Conservation (phyloP, 768 basidiomycete genomes). For the Lyophyllum decastes region DNA sequence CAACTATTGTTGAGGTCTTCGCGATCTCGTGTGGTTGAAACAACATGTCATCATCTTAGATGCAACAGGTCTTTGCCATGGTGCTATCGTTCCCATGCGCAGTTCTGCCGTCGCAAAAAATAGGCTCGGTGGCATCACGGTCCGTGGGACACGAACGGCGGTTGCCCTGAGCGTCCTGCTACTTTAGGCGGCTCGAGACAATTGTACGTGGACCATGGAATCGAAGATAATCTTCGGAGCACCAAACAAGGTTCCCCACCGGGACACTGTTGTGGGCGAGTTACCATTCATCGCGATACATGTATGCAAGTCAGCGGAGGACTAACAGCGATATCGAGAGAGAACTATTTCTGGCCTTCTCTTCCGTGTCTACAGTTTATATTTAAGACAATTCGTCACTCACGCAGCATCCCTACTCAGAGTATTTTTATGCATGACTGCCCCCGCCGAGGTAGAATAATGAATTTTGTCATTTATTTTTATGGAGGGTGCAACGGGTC, state of each 20-base stretch:
- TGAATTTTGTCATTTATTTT: background rate
- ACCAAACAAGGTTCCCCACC: background rate
- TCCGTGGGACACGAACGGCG: background rate
- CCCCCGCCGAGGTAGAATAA: background rate
- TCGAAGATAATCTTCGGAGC: background rate
- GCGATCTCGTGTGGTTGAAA: background rate
- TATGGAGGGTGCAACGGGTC: background rate
- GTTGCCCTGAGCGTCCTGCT: background rate
- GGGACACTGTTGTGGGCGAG: background rate
- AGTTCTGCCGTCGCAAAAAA: constrained; percentile 1
- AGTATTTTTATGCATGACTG: background rate
- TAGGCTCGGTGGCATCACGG: background rate
- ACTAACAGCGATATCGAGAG: background rate
- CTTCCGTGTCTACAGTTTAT: background rate
- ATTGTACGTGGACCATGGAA: background rate
- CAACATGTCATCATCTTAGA: background rate
- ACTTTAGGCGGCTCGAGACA: background rate
- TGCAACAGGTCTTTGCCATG: background rate
- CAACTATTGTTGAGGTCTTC: background rate
- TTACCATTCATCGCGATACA: constrained; percentile 2
- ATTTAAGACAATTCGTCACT: background rate
- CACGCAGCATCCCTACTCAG: background rate
- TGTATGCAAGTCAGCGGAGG: background rate
- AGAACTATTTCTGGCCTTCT: background rate
- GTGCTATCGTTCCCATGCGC: background rate